Percentiles rank a stretch among this genome's conserved stretches.
phyloP scores from a whole-genome alignment of 202 grass and related monocot species.

The Bolboschoenoplectus hybrid region DNA sequence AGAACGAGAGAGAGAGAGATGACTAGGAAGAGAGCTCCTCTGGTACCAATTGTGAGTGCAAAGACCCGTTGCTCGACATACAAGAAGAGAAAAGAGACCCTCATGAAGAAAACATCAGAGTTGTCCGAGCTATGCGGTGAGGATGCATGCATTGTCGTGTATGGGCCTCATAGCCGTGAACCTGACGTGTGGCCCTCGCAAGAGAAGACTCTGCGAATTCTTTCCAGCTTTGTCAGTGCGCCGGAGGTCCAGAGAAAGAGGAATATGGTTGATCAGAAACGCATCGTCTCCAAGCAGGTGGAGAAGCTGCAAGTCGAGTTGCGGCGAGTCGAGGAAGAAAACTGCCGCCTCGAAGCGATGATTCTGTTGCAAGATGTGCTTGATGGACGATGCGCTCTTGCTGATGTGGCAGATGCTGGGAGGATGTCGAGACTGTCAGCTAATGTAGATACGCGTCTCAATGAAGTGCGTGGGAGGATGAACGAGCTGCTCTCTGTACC shows the following conservation, averaged over 20 bases:
- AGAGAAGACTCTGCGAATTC: neutral
- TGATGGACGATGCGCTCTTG: neutral
- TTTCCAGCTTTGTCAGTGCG: neutral
- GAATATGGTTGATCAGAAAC: neutral
- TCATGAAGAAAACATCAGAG: slow-evolving; percentile 23
- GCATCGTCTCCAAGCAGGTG: neutral
- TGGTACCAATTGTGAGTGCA: neutral
- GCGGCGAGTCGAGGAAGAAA: slow-evolving; percentile 10
- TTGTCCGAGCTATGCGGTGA: neutral
- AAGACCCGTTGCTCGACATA: neutral
- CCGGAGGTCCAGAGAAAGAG: neutral
- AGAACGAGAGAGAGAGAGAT: neutral
- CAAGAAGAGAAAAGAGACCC: slow-evolving; percentile 13
- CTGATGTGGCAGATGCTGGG: neutral
- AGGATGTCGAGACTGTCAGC: neutral
- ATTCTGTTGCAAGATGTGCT: neutral
- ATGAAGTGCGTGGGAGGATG: slow-evolving; percentile 4
- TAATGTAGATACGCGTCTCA: neutral
- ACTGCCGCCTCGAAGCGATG: neutral
- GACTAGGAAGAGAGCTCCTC: neutral
- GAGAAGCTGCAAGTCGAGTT: slow-evolving; percentile 17
- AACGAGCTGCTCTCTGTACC: neutral
- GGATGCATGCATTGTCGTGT: slow-evolving; percentile 27
- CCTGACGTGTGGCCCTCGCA: neutral
- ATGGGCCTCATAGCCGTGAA: neutral